Base-by-base conservation (phyloP, 352 stramenopile species). In the Phytopythium ostracodes region DNA sequence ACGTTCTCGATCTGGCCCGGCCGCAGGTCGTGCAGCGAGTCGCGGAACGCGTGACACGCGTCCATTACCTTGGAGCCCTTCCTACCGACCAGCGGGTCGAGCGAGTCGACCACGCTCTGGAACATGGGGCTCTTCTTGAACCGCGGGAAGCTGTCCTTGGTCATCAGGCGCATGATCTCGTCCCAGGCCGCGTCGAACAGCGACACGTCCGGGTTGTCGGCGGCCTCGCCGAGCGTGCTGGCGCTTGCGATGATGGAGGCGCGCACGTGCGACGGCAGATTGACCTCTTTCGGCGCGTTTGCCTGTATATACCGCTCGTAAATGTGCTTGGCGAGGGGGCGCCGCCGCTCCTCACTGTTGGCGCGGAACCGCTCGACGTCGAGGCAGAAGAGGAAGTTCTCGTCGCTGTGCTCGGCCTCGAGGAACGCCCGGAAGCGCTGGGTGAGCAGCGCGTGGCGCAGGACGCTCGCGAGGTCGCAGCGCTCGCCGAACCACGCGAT, bases 141-240 rank as follows among this genome's bases (percentile, higher is more conserved):
- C 10, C 80, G 80, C 12, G 79, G 80, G 54, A 93, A 92, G 36
- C 78, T 90, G 68, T 93, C 82, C 59, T 91, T 89, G 35, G 68
- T 85, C 80, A 92, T 90, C 27, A 92, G 66, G n/a, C 68, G 70
- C 78, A 87, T 90, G 67, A 93, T 93, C 71, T 93, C 81, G 36
- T 90, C 72, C 50, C 72, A 82, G 4, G 84, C 75, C 0, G 70
- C 60, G 44, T 90, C 76, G 31, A 87, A 91, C 42, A 92, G 84
- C 0, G 56, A 60, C 5, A 71, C 40, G 0, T 54, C 29, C n/a
- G 71, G 64, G 14, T 65, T 69, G 22, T 66, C 59, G 51, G 87
- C 60, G 20, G n/a, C n/a, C n/a, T 65, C 58, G 7, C 76, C 66
- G 0, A 77, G 24, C 7, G 57, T 46, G 14, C 44, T 50, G 17